Percentiles rank a stretch among this genome's conserved stretches.
Evolutionary conservation across 495 filamentous ascomycete species (phyloP).

Genomic region (Penicillium fimorum): DNA sequence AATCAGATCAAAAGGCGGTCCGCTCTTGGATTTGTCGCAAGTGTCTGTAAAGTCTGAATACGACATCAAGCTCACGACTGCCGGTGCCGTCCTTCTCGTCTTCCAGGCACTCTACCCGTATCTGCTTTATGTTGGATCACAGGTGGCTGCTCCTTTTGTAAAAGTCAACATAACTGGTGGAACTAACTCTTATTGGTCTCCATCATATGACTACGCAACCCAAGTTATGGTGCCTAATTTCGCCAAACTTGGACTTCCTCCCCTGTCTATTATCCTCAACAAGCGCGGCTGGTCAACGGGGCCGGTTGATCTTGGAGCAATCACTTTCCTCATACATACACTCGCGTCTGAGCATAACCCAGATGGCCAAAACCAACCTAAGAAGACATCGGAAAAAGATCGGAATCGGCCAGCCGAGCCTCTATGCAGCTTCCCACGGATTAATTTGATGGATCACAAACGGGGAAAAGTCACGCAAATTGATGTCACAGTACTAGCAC

Average conservation of each 20-base stretch:
- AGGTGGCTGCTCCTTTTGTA: conserved; percentile 33
- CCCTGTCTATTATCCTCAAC: conserved; percentile 53
- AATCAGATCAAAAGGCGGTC: not conserved
- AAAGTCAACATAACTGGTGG: conserved; percentile 68
- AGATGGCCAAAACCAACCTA: not conserved
- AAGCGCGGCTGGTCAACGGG: conserved; percentile 69
- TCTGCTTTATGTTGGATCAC: conserved; percentile 57
- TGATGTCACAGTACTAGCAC: conserved; percentile 59
- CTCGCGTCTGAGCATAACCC: conserved; percentile 21
- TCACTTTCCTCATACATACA: conserved; percentile 58
- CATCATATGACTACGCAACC: conserved; percentile 72
- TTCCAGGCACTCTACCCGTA: conserved; percentile 83
- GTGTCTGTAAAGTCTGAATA: conserved; percentile 27
- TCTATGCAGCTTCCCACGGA: conserved; percentile 37
- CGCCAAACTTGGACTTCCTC: conserved; percentile 58
- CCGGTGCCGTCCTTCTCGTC: conserved; percentile 60
- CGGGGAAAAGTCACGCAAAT: conserved; percentile 55
- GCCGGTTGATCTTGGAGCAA: conserved; percentile 52
- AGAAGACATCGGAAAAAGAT: not conserved
- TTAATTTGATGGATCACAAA: conserved; percentile 24
- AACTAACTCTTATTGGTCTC: conserved; percentile 71
- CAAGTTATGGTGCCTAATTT: conserved; percentile 75
- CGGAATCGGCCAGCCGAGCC: not conserved
- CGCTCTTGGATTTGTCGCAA: conserved; percentile 12
- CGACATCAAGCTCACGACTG: conserved; percentile 33